These are phyloP conservation scores for Capronia coronata DNA, from an alignment of 2,329 filamentous ascomycete genomes.

Conservation along the genomic window DNA sequence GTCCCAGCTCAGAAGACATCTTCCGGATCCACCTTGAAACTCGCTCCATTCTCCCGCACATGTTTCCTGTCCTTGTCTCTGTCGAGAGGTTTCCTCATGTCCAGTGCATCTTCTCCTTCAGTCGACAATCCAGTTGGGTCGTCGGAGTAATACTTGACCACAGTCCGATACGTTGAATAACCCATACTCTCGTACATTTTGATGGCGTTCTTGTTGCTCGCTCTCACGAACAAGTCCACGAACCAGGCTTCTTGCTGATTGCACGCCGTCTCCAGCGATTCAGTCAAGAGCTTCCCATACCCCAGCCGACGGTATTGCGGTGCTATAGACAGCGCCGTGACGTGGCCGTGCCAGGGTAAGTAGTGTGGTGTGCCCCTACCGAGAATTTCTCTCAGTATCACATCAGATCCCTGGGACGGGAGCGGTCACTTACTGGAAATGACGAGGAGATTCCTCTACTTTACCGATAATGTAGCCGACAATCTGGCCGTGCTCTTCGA, in stretches of 20 bases:
- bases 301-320: constrained; percentile 79
- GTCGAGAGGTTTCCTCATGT: constrained; percentile 90
- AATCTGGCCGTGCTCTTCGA: constrained; percentile 83
- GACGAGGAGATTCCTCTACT: constrained; percentile 62
- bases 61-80: constrained; percentile 71
- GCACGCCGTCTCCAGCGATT: constrained; percentile 73
- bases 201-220: constrained; percentile 81
- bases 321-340: constrained; percentile 89
- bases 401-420: background rate
- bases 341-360: constrained; percentile 98
- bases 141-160: constrained; percentile 89
- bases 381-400: constrained; percentile 1
- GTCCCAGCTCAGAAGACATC: constrained; percentile 58
- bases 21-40: constrained; percentile 67
- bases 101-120: constrained; percentile 75
- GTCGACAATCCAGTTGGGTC: constrained; percentile 57
- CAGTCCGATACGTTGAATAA: constrained; percentile 81
- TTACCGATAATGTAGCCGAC: constrained; percentile 98
- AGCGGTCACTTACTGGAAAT: constrained; percentile 61
- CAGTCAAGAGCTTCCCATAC: constrained; percentile 74
- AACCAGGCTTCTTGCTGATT: constrained; percentile 86
- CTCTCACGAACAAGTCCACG: constrained; percentile 87
- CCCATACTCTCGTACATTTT: constrained; percentile 85
- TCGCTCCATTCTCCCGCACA: constrained; percentile 72
- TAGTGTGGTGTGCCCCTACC: constrained; percentile 63